Percentiles rank a stretch among this genome's conserved stretches.
Conservation (phyloP, 176 grass and related monocot species). For the Musa acuminata region DNA sequence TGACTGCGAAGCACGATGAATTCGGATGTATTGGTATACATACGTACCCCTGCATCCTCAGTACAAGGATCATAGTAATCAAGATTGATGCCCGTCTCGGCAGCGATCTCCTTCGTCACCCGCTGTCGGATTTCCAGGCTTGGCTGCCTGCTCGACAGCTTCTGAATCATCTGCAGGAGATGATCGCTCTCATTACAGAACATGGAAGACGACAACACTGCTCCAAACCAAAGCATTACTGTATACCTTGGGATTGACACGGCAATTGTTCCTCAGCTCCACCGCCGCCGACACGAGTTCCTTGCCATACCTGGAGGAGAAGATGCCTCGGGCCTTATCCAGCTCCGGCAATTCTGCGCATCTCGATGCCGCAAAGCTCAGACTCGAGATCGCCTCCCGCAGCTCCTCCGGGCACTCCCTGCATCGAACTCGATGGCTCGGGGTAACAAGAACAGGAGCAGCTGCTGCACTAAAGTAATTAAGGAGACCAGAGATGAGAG, state of each 20-base stretch:
- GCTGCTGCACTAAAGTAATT: no score
- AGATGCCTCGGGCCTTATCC: conserved; percentile 41
- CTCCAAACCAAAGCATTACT: no score
- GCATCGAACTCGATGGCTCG: no score
- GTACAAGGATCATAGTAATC: conserved; percentile 22
- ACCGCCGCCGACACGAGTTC: conserved; percentile 43
- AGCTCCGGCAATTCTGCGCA: conserved; percentile 77
- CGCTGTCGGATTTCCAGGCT: conserved; percentile 52
- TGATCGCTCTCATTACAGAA: no score
- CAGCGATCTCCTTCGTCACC: conserved; percentile 70
- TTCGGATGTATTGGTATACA: no score
- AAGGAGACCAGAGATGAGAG: no score
- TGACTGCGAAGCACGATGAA: no score
- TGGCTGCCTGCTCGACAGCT: conserved; percentile 59
- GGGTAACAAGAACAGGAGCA: no score
- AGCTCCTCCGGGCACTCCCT: conserved; percentile 77
- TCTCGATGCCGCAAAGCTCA: conserved; percentile 53
- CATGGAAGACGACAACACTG: no score
- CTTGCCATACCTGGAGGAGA: conserved; percentile 51
- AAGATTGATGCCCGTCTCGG: conserved; percentile 59
- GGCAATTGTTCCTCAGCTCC: conserved; percentile 47
- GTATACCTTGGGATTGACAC: conserved; percentile 37
- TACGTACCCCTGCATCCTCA: conserved; percentile 3
- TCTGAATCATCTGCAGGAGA: conserved; percentile 62
- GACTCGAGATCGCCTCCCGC: conserved; percentile 56